Conservation (phyloP, 2,329 filamentous ascomycete genomes). For the Amesomyces nigricolor region DNA sequence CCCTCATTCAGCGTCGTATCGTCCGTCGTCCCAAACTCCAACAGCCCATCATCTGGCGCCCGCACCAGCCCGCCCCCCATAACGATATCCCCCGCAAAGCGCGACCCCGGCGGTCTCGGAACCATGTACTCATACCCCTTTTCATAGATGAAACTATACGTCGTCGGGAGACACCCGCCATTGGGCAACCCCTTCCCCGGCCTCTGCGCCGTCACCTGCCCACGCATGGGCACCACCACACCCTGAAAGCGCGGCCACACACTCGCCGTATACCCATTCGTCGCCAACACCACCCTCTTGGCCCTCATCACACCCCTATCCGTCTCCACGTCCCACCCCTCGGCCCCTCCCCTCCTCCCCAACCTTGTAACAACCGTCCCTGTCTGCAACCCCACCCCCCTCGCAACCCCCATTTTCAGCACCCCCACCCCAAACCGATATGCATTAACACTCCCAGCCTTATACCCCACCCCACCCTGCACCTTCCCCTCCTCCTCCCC, state of each 20-base stretch:
- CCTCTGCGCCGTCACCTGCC: constrained; percentile 43
- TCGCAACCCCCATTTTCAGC: constrained; percentile 39
- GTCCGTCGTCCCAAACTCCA: constrained; percentile 51
- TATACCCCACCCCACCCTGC: constrained; percentile 44
- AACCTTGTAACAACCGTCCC: constrained; percentile 36
- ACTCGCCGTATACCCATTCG: constrained; percentile 47
- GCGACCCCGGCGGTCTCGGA: constrained; percentile 45
- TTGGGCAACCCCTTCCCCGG: constrained; percentile 33
- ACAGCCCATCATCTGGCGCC: constrained; percentile 37
- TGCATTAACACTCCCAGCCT: constrained; percentile 37
- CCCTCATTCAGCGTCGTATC: constrained; percentile 47
- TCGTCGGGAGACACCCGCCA: constrained; percentile 38
- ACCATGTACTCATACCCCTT: constrained; percentile 64
- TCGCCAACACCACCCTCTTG: constrained; percentile 44
- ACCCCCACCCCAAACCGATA: constrained; percentile 39
- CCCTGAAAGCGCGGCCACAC: constrained; percentile 41
- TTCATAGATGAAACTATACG: constrained; percentile 57
- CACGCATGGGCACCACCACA: constrained; percentile 44
- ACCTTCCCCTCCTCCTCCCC: constrained; percentile 30
- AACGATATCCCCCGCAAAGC: constrained; percentile 46
- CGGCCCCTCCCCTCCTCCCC: constrained; percentile 1
- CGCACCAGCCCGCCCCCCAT: constrained; percentile 54
- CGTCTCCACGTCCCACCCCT: constrained; percentile 38
- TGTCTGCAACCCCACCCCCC: constrained; percentile 48
- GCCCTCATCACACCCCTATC: constrained; percentile 38